phyloP scores from a whole-genome alignment of 2,329 filamentous ascomycete species.

The Neopestalotiopsis rosae region DNA sequence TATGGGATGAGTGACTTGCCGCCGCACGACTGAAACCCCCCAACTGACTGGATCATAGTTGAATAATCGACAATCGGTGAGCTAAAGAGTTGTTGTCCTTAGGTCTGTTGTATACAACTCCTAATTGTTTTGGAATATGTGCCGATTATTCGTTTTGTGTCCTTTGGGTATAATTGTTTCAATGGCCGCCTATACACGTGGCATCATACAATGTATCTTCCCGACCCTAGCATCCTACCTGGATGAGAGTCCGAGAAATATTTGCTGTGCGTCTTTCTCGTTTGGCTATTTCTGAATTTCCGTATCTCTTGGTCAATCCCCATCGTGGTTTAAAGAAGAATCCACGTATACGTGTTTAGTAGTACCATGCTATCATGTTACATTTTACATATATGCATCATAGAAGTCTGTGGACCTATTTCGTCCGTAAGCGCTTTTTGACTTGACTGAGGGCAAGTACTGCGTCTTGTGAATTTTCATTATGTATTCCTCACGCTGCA shows the following conservation, averaged over 20 bases:
- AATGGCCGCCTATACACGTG: not conserved
- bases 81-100: constrained; percentile 3
- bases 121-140: not conserved
- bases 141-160: not conserved
- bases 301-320: too few species aligned
- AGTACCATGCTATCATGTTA: not conserved
- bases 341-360: not conserved
- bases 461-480: not conserved
- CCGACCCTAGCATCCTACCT: too few species aligned
- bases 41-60: constrained; percentile 27
- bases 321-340: too few species aligned
- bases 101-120: not conserved
- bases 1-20: constrained; percentile 29
- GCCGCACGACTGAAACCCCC: not conserved
- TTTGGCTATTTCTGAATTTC: too few species aligned
- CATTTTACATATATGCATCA: not conserved
- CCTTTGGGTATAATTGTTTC: not conserved
- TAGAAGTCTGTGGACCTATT: not conserved
- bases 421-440: not conserved
- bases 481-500: not conserved
- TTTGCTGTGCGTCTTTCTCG: too few species aligned
- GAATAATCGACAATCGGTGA: constrained; percentile 22
- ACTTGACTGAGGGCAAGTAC: not conserved
- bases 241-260: too few species aligned
- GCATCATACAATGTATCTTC: not conserved